phyloP scores from a whole-genome alignment of 1,284 basidiomycete species.

The Sporisorium reilianum region DNA sequence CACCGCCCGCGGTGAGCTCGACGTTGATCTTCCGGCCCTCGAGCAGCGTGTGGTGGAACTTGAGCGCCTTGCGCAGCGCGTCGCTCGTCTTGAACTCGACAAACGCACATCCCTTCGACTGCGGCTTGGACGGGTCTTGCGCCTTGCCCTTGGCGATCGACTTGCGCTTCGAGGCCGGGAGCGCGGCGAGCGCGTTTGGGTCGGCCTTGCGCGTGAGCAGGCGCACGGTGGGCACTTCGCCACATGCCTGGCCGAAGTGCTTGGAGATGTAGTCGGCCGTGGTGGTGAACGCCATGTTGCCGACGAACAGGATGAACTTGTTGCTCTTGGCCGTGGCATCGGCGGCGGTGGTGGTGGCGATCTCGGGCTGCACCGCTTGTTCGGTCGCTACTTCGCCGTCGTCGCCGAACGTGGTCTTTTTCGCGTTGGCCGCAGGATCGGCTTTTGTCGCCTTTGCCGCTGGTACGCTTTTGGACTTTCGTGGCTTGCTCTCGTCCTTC shows the following conservation, averaged over 20 bases:
- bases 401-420: conserved; percentile 49
- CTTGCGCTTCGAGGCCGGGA: conserved; percentile 65
- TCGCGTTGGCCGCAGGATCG: conserved; percentile 19
- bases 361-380: conserved; percentile 16
- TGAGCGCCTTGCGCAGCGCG: conserved; percentile 63
- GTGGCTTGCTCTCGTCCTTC: conserved; percentile 18
- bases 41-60: conserved; percentile 66
- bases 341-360: background rate
- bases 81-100: conserved; percentile 58
- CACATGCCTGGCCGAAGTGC: conserved; percentile 61
- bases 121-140: conserved; percentile 53
- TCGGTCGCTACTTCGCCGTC: conserved; percentile 39
- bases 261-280: conserved; percentile 59
- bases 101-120: conserved; percentile 67
- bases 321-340: conserved; percentile 18
- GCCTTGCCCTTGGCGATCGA: conserved; percentile 68
- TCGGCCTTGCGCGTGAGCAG: conserved; percentile 64
- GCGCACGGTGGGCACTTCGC: conserved; percentile 64
- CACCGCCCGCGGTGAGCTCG: conserved; percentile 67
- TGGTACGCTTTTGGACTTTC: conserved; percentile 25
- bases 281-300: conserved; percentile 67
- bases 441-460: background rate
- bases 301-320: conserved; percentile 66
- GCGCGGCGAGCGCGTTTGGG: conserved; percentile 38
- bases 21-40: conserved; percentile 68